Conservation (phyloP, 2,329 filamentous ascomycete species). For the Parastagonospora nodorum region DNA sequence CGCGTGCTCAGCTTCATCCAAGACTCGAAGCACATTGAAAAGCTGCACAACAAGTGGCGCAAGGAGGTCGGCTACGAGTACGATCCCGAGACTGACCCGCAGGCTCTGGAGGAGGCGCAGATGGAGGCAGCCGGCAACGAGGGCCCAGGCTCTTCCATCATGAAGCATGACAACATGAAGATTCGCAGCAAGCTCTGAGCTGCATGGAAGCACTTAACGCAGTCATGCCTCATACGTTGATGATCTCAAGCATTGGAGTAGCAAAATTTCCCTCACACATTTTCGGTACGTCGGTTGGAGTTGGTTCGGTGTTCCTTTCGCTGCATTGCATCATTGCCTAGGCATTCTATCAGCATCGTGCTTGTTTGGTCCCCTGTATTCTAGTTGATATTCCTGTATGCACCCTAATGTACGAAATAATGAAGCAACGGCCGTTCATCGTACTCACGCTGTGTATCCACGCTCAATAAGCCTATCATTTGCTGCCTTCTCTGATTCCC, state of each 20-base stretch:
- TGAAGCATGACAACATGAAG: conserved; percentile 4
- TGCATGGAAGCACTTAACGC: neutral
- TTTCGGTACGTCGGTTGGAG: conserved; percentile 16
- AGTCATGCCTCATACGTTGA: neutral
- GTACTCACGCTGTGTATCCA: neutral
- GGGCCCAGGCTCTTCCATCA: neutral
- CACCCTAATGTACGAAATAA: conserved; percentile 29
- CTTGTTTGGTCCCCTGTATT: conserved; percentile 25
- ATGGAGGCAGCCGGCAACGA: conserved; percentile 1
- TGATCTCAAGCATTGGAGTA: neutral
- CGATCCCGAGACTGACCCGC: conserved; percentile 9
- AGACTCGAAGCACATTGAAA: conserved; percentile 36
- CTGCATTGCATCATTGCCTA: conserved; percentile 16
- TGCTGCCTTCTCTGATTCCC: neutral
- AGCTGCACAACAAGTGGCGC: conserved; percentile 29
- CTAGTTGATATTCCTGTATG: conserved; percentile 22
- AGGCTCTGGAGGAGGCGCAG: conserved; percentile 8
- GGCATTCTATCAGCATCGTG: conserved; percentile 20
- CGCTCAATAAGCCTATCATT: neutral
- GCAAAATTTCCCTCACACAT: conserved; percentile 15
- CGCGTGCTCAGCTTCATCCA: conserved; percentile 31
- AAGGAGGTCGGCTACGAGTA: conserved; percentile 21
- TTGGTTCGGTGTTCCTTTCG: conserved; percentile 9
- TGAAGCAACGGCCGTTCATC: conserved; percentile 11
- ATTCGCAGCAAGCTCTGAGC: conserved; percentile 2